Conservation (phyloP, 129 eudicot species). For the Smallanthus sonchifolius region DNA sequence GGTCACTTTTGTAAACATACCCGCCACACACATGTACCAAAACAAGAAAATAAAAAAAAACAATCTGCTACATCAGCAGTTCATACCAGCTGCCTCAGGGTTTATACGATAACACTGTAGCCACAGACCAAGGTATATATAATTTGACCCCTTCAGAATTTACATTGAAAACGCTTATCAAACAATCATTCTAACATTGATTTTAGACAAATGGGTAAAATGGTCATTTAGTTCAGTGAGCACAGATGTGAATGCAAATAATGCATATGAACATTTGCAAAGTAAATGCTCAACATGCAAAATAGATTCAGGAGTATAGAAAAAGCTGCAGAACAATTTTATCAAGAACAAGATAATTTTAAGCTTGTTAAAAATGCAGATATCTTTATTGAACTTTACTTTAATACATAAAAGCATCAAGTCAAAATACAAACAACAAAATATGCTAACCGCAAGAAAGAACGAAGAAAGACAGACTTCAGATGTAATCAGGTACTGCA, state of each 20-base stretch:
- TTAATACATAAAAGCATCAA: constrained; percentile 23
- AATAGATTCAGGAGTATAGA: not conserved
- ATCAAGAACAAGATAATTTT: not conserved
- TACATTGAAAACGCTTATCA: not conserved
- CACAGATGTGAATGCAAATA: not conserved
- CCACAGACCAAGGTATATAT: no score
- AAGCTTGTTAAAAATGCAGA: constrained; percentile 14
- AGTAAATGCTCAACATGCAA: not conserved
- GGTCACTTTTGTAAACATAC: no score
- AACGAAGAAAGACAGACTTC: not conserved
- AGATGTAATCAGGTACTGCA: constrained; percentile 7
- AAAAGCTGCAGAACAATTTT: not conserved
- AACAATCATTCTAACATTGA: not conserved
- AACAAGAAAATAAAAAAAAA: no score
- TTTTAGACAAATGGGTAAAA: not conserved
- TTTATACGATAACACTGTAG: no score
- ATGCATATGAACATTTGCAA: not conserved
- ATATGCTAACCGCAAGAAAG: constrained; percentile 16
- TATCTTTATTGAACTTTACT: constrained; percentile 23
- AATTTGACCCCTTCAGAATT: not conserved
- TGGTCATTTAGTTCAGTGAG: not conserved
- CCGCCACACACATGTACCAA: no score
- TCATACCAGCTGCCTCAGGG: no score
- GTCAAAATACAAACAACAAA: constrained; percentile 17
- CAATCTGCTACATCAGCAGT: no score